A percentile compares a stretch with the other conserved stretches of the same genome.
phyloP scores from a whole-genome alignment of 2,329 filamentous ascomycete genomes.

The Verticillium dahliae region DNA sequence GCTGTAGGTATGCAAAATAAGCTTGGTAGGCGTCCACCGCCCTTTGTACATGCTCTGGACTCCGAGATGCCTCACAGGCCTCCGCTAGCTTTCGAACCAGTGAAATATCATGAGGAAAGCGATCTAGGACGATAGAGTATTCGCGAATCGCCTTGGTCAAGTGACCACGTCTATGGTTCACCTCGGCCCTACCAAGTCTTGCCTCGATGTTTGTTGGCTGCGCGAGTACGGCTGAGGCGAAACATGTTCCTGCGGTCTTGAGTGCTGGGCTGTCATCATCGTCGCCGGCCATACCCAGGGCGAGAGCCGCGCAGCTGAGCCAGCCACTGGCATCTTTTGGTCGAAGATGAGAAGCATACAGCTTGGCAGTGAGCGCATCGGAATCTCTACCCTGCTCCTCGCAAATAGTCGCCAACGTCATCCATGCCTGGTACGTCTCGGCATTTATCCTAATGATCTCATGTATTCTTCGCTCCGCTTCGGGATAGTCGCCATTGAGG shows the following conservation, averaged over 20 bases:
- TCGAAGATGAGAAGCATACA: constrained; percentile 56
- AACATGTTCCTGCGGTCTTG: constrained; percentile 51
- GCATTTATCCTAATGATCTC: constrained; percentile 64
- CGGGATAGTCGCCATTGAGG: constrained; percentile 52
- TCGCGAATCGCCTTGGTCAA: constrained; percentile 47
- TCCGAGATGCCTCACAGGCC: constrained; percentile 45
- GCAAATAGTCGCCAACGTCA: constrained; percentile 53
- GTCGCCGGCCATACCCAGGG: constrained; percentile 39
- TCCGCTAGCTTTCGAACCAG: constrained; percentile 51
- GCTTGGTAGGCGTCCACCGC: constrained; percentile 42
- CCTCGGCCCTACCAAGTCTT: constrained; percentile 51
- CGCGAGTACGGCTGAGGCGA: constrained; percentile 51
- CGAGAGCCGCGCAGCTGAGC: constrained; percentile 53
- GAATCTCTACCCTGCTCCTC: constrained; percentile 51
- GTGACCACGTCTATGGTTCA: constrained; percentile 50
- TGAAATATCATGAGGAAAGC: constrained; percentile 45
- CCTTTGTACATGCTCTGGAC: constrained; percentile 30
- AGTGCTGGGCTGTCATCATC: constrained; percentile 41
- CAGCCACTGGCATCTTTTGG: constrained; percentile 55
- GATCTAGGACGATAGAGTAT: constrained; percentile 48
- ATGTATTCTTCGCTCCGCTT: constrained; percentile 50
- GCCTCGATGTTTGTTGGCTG: constrained; percentile 52
- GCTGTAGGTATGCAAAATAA: constrained; percentile 35
- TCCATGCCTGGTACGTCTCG: constrained; percentile 61
- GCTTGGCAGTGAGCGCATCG: constrained; percentile 51